These are phyloP conservation scores for Fusarium concolor DNA, from an alignment of 2,329 filamentous ascomycete species.

Conservation along the genomic window DNA sequence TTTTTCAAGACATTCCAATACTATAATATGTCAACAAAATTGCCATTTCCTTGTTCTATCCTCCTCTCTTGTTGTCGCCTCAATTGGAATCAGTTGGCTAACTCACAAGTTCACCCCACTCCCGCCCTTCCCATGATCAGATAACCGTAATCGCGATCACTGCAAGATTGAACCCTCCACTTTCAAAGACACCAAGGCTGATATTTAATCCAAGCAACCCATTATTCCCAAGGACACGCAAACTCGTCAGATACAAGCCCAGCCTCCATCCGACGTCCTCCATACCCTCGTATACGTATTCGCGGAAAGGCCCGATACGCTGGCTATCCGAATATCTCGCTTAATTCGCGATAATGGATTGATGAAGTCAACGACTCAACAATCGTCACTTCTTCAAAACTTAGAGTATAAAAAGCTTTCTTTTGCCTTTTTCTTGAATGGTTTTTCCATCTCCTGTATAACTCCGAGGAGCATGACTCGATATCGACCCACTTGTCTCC, in stretches of 20 bases:
- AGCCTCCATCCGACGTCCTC: too few relatives aligned
- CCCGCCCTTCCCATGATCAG: not conserved
- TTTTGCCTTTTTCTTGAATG: fast-evolving
- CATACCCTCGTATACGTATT: not conserved
- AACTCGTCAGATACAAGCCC: not conserved
- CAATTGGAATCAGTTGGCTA: not conserved
- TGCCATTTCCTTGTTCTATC: not conserved
- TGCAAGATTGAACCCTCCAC: not conserved
- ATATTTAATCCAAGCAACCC: not conserved
- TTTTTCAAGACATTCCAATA: too few relatives aligned
- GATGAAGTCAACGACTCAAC: not conserved
- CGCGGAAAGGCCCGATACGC: not conserved
- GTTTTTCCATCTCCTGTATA: not conserved
- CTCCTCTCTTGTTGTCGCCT: too few relatives aligned
- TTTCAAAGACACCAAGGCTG: not conserved
- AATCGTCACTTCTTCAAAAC: not conserved
- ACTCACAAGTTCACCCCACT: not conserved
- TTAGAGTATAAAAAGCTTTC: not conserved
- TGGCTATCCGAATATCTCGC: not conserved
- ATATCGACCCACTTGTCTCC: not conserved
- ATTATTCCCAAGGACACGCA: not conserved
- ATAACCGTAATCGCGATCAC: not conserved
- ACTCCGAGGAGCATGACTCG: not conserved
- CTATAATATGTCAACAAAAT: too few relatives aligned
- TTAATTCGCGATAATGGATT: not conserved